Conservation (phyloP, 31 red algal species). For the Asparagopsis taxiformis region DNA sequence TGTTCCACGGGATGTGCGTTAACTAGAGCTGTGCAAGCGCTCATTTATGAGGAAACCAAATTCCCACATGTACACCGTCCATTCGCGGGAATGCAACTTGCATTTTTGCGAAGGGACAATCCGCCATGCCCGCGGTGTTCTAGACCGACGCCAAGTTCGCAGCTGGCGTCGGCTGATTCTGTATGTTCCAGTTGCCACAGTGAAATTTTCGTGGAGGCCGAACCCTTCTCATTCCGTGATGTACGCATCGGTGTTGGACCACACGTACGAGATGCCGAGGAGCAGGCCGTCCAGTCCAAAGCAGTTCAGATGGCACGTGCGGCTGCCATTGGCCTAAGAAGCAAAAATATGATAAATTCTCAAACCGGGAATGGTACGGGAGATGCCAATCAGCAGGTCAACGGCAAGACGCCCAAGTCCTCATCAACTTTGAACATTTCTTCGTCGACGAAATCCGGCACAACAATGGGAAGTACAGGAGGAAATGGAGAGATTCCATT, state of each 20-base stretch:
- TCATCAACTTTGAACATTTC: no score
- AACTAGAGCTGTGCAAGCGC: slow-evolving; percentile 1
- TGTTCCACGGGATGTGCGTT: no score
- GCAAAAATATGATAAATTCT: neutral
- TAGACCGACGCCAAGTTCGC: neutral
- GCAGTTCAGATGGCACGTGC: neutral
- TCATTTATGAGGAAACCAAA: neutral
- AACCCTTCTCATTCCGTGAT: no score
- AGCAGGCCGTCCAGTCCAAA: neutral
- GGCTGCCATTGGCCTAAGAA: neutral
- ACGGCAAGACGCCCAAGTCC: no score
- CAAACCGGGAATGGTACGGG: neutral
- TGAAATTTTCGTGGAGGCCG: slow-evolving; percentile 41
- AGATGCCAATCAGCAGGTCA: no score
- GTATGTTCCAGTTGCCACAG: slow-evolving; percentile 32
- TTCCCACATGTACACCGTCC: slow-evolving; percentile 19
- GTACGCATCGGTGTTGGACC: no score
- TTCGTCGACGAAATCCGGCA: no score
- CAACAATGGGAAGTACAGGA: no score
- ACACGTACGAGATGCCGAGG: neutral
- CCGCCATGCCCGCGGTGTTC: slow-evolving; percentile 39
- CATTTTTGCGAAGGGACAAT: slow-evolving; percentile 9
- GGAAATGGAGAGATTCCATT: slow-evolving; percentile 19
- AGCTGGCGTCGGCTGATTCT: neutral
- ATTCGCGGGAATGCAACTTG: slow-evolving; percentile 24